Evolutionary conservation across 495 filamentous ascomycete species (phyloP).

Genomic region (Diplogelasinospora grovesii): DNA sequence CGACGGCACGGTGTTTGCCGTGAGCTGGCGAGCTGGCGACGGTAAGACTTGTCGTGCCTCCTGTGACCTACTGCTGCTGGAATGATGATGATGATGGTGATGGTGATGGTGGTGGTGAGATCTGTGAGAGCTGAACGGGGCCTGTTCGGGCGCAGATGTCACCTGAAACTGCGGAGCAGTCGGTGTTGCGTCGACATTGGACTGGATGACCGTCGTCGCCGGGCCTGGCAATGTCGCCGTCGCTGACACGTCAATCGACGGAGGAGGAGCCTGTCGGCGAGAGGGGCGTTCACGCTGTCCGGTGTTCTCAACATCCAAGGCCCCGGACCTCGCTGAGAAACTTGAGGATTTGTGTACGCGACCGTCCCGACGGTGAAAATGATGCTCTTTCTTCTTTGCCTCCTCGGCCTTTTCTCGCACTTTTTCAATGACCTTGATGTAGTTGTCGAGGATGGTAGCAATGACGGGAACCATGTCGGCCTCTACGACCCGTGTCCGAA

Average conservation of each 20-base stretch:
- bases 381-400: slow-evolving; percentile 45
- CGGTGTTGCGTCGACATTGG: slow-evolving; percentile 50
- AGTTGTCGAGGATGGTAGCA: slow-evolving; percentile 97
- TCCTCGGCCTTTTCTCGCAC: slow-evolving; percentile 77
- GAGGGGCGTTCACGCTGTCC: slow-evolving; percentile 40
- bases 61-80: slow-evolving; percentile 46
- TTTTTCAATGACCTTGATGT: slow-evolving; percentile 91
- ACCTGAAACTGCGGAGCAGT: slow-evolving; percentile 56
- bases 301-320: slow-evolving; percentile 36
- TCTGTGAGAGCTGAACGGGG: slow-evolving; percentile 51
- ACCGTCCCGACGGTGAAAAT: slow-evolving; percentile 35
- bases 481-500: slow-evolving; percentile 91
- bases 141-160: slow-evolving; percentile 69
- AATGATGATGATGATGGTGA: too few relatives aligned
- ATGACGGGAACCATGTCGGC: slow-evolving; percentile 99
- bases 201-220: slow-evolving; percentile 31
- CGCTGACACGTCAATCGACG: slow-evolving; percentile 41
- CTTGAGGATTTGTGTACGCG: slow-evolving; percentile 39
- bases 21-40: slow-evolving; percentile 52
- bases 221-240: slow-evolving; percentile 40
- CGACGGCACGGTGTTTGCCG: slow-evolving; percentile 61
- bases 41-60: slow-evolving; percentile 51
- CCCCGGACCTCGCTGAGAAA: slow-evolving; percentile 44
- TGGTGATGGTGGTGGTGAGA: slow-evolving; percentile 57
- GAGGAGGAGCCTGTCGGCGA: slow-evolving; percentile 40